Conservation (phyloP, 148 eudicot species). For the Diospyros kaki region DNA sequence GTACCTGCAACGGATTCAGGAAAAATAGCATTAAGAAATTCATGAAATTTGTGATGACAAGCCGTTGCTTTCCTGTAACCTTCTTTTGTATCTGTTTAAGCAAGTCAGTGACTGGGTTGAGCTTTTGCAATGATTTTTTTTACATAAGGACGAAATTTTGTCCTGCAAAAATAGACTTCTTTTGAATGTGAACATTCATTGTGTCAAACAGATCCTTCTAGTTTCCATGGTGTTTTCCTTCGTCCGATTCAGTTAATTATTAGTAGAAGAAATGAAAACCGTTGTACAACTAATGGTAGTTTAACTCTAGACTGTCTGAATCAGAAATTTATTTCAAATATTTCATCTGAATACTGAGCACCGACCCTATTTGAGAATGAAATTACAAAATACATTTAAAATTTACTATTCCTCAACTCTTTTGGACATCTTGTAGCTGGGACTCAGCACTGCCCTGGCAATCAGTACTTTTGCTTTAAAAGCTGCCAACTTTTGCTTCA, state of each 20-base stretch:
- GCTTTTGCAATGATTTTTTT: too few relatives aligned
- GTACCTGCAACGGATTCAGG: constrained; percentile 53
- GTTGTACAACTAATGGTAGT: neutral
- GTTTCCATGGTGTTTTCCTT: neutral
- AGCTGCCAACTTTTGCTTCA: too few relatives aligned
- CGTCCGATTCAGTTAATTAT: neutral
- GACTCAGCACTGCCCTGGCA: too few relatives aligned
- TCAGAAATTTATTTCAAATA: neutral
- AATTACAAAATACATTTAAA: neutral
- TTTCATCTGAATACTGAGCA: neutral
- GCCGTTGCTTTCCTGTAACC: too few relatives aligned
- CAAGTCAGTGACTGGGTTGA: neutral
- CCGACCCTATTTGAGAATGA: neutral
- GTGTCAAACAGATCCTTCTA: neutral
- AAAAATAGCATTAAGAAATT: constrained; percentile 1
- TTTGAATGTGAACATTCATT: neutral
- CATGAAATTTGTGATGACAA: neutral
- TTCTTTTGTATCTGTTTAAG: neutral
- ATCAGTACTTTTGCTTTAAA: too few relatives aligned
- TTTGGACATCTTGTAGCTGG: too few relatives aligned
- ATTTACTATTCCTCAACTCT: too few relatives aligned
- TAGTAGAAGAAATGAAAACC: neutral
- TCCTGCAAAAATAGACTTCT: neutral
- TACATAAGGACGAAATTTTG: neutral
- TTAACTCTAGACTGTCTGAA: neutral